Evolutionary conservation across 106 monocot genomes (phyloP).

Genomic region (Dendrobium catenatum): DNA sequence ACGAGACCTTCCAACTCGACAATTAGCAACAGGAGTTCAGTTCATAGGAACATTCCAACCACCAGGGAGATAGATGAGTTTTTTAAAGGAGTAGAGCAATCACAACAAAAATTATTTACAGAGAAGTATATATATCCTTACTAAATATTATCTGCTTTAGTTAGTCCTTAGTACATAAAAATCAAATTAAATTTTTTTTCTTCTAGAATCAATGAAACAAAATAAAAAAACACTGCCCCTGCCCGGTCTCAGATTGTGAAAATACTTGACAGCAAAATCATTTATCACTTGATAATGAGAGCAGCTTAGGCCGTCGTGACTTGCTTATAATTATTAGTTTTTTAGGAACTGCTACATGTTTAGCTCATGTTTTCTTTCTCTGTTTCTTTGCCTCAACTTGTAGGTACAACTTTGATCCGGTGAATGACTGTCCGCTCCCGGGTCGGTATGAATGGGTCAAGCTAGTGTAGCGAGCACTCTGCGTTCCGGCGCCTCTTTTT

Average conservation of each 20-base stretch:
- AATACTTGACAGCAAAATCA: too few species aligned
- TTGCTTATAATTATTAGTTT: not conserved
- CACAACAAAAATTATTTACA: constrained; percentile 12
- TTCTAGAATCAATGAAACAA: too few species aligned
- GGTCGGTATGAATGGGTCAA: constrained; percentile 15
- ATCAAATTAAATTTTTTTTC: too few species aligned
- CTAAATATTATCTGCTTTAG: too few species aligned
- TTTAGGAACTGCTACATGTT: not conserved
- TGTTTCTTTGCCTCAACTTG: not conserved
- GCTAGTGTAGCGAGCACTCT: not conserved
- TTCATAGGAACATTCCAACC: constrained; percentile 4
- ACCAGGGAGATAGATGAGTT: constrained; percentile 16
- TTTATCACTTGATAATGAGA: not conserved
- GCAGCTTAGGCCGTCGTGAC: too few species aligned
- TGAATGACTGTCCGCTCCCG: constrained; percentile 14
- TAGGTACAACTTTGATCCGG: constrained; percentile 16
- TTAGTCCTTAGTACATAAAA: too few species aligned
- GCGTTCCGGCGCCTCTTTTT: too few species aligned
- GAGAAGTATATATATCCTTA: constrained; percentile 11
- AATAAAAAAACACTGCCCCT: too few species aligned
- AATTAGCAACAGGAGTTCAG: not conserved
- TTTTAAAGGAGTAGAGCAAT: constrained; percentile 6
- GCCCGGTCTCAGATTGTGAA: too few species aligned
- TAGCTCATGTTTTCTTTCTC: too few species aligned
- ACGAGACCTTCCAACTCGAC: constrained; percentile 5